Evolutionary conservation across 2,329 filamentous ascomycete species (phyloP), one percentile per base, ranked within the genome.

Genomic region (Fusarium begoniae): DNA sequence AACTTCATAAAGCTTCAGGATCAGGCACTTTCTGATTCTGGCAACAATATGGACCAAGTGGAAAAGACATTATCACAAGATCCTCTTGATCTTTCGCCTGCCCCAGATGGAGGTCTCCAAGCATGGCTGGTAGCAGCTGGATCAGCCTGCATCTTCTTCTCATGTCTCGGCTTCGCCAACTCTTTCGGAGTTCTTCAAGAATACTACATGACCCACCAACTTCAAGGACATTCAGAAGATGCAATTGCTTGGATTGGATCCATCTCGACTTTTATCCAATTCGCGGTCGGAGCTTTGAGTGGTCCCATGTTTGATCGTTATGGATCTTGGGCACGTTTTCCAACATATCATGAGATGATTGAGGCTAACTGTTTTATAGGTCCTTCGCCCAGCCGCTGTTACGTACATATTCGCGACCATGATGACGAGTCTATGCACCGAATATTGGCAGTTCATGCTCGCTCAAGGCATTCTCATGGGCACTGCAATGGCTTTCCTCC

Each of bases 391-490:
- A 5, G 71, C 73, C 2, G 74, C 74, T 3, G 11, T 76, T 2
- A 30, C 32, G 0, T 77, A 77, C 11, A 26, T 77, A 1, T 73
- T 75, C 14, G 59, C 70, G 6, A 73, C 66, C 3, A 77, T 77
- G 75, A 75, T 76, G 70, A 64, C 68, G 0, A 77, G 75, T 8
- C 13, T 77, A 0, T 87, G 85, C 73, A 82, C 76, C 8, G 62
- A 81, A 38, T 89, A 88, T 70, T 89, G 83, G 80, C 87, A 89
- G 11, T 82, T 88, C 74, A 85, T 89, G 80, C 84, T 89, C 14
- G 82, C 82, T 0, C 87, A 89, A 61, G 86, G 84, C 5, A 73
- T 88, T 4, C 74, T 88, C 4, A 78, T 83, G 44, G 87, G 87
- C 3, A 51, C 80, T 1, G 73, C 78, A 8, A 84, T 82, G 71